phyloP scores from a whole-genome alignment of 345 rosid genomes.

The Citrus inodora region DNA sequence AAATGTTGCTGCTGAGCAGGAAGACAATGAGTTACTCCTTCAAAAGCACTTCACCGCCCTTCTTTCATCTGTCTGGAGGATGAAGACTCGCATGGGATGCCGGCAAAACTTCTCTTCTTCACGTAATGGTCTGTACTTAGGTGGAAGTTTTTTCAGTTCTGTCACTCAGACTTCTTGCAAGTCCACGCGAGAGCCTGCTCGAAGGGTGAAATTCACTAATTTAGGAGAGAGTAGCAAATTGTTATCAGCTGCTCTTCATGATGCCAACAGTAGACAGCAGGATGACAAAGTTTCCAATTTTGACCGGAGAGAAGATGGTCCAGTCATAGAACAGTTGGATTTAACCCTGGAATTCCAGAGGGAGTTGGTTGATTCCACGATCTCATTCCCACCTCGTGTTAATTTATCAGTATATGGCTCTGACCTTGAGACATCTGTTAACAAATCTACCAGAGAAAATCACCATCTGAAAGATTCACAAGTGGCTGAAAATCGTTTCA shows the following conservation, averaged over 20 bases:
- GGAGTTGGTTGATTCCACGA: constrained; percentile 37
- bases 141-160: constrained; percentile 44
- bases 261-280: constrained; percentile 37
- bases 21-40: constrained; percentile 83
- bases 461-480: constrained; percentile 40
- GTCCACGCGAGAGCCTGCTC: constrained; percentile 38
- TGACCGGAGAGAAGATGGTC: constrained; percentile 39
- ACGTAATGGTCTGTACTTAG: constrained; percentile 44
- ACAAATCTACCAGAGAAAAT: constrained; percentile 34
- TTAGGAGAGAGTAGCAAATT: constrained; percentile 45
- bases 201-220: constrained; percentile 53
- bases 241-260: constrained; percentile 68
- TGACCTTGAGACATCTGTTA: constrained; percentile 26
- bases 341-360: constrained; percentile 64
- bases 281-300: constrained; percentile 35
- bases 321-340: constrained; percentile 48
- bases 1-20: constrained; percentile 68
- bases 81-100: constrained; percentile 22
- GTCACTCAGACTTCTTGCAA: constrained; percentile 30
- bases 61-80: constrained; percentile 83
- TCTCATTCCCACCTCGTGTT: constrained; percentile 53
- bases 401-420: constrained; percentile 52
- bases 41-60: constrained; percentile 88
- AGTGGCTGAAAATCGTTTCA: constrained; percentile 73
- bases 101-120: constrained; percentile 32